Base-by-base conservation (phyloP, 2,329 filamentous ascomycete genomes). In the Mycocentrospora acerina region DNA sequence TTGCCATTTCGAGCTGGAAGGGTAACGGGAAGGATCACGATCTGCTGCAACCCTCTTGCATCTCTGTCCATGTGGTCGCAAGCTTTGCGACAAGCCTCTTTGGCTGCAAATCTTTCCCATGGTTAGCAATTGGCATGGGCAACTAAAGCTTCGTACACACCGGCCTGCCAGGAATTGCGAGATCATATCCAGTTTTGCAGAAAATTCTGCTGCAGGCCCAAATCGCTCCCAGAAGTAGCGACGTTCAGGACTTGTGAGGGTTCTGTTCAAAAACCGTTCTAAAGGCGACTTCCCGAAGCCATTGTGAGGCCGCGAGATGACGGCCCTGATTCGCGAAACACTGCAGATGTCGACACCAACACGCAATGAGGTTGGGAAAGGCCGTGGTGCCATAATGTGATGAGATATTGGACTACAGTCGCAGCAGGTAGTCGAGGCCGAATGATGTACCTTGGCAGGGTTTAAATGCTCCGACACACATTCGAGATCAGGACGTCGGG, bases 331-430 rank as follows among this genome's bases (percentile, higher is more conserved):
- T 38, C 89, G 82, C 1, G 75, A 67, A 40, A 89, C 77, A 40
- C 77, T 76, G 65, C 87, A 89, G 40, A 95, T 85, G 62, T 95
- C 90, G 32, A 81, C 91, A 41, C 90, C 90, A 35, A 95, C 71
- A 32, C 77, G 76, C 11, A 91, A 60, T 1, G 81, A 73, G n/a
- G 81, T 73, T 1, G 84, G 83, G 53, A 90, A 88, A 0, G 71
- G 69, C 27, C 70, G 66, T 7, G 59, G 63, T 39, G 71, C 62
- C 72, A 75, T 74, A 29, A 37, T 22, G 19, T 22, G 19, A 22
- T 22, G 19, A 5, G 9, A 9, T 22, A n/a, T n/a, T n/a, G n/a
- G n/a, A n/a, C n/a, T n/a, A n/a, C n/a, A n/a, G n/a, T n/a, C n/a
- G n/a, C n/a, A n/a, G n/a, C n/a, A n/a, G n/a, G n/a, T n/a, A n/a